Evolutionary conservation across 352 stramenopile species (phyloP).

Genomic region (Phytophthora sp.): DNA sequence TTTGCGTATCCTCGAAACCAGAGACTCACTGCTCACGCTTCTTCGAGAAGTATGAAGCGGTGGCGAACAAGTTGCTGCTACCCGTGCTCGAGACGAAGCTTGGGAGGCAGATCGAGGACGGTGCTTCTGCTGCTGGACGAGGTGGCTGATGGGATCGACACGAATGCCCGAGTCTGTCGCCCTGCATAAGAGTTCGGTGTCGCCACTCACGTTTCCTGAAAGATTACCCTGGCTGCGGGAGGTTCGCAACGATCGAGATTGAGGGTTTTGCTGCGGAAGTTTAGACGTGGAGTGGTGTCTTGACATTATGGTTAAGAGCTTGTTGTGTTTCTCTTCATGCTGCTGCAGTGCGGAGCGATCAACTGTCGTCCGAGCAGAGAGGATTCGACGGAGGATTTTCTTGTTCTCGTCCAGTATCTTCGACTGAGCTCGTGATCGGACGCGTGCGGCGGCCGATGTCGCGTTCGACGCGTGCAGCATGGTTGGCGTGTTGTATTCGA

Average conservation of each 20-base stretch:
- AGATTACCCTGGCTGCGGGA: slow-evolving; percentile 24
- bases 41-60: slow-evolving; percentile 13
- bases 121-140: slow-evolving; percentile 8
- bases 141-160: slow-evolving; percentile 9
- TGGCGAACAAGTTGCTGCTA: neutral
- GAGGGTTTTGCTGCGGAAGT: slow-evolving; percentile 11
- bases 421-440: slow-evolving; percentile 37
- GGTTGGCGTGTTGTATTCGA: slow-evolving; percentile 47
- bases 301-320: slow-evolving; percentile 53
- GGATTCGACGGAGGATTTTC: slow-evolving; percentile 52
- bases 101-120: slow-evolving; percentile 25
- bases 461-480: slow-evolving; percentile 36
- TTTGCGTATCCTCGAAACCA: slow-evolving; percentile 34
- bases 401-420: slow-evolving; percentile 63
- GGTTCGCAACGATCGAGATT: slow-evolving; percentile 1
- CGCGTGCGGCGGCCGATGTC: slow-evolving; percentile 26
- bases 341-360: slow-evolving; percentile 40
- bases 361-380: slow-evolving; percentile 49
- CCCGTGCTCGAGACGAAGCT: neutral
- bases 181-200: neutral
- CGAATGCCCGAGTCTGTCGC: slow-evolving; percentile 10
- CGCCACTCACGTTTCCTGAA: neutral
- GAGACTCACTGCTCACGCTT: slow-evolving; percentile 24
- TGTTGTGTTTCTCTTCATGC: slow-evolving; percentile 49
- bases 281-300: slow-evolving; percentile 28